Conservation (phyloP, 257 asterid species). For the Osmanthus fragrans region DNA sequence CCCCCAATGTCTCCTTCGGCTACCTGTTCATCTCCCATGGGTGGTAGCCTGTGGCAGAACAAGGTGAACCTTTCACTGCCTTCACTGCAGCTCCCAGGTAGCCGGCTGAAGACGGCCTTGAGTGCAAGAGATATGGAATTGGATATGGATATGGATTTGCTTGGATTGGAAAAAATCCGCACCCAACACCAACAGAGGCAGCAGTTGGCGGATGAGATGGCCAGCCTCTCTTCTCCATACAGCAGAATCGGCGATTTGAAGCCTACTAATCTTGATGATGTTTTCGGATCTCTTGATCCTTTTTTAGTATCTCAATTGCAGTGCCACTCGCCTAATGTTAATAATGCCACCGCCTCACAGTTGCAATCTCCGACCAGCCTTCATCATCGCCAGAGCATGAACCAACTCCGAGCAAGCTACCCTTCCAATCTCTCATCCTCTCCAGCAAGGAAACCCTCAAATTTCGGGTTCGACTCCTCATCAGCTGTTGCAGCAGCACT, state of each 20-base stretch:
- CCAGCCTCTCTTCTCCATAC: slow-evolving; percentile 63
- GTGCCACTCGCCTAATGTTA: slow-evolving; percentile 50
- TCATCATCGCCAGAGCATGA: slow-evolving; percentile 57
- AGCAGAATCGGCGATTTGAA: slow-evolving; percentile 50
- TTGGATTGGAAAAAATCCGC: slow-evolving; percentile 22
- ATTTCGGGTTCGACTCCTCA: slow-evolving; percentile 60
- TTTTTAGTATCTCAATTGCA: slow-evolving; percentile 51
- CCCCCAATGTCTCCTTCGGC: slow-evolving; percentile 66
- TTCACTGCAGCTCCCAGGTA: slow-evolving; percentile 67
- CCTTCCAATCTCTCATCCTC: slow-evolving; percentile 60
- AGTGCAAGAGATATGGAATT: slow-evolving; percentile 61
- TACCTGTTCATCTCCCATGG: slow-evolving; percentile 70
- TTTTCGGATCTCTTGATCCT: slow-evolving; percentile 78
- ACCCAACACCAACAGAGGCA: slow-evolving; percentile 62
- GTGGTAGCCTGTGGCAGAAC: slow-evolving; percentile 55
- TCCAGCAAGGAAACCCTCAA: slow-evolving; percentile 51
- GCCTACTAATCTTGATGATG: slow-evolving; percentile 71
- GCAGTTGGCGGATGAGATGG: slow-evolving; percentile 63
- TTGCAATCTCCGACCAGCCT: slow-evolving; percentile 54
- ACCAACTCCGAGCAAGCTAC: slow-evolving; percentile 70
- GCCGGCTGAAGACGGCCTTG: slow-evolving; percentile 63
- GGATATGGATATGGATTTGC: slow-evolving; percentile 40
- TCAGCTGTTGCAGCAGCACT: slow-evolving; percentile 85
- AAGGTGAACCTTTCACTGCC: slow-evolving; percentile 66
- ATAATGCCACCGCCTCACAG: slow-evolving; percentile 34